Base-by-base conservation (phyloP, 768 basidiomycete species). In the Epithele typhae region DNA sequence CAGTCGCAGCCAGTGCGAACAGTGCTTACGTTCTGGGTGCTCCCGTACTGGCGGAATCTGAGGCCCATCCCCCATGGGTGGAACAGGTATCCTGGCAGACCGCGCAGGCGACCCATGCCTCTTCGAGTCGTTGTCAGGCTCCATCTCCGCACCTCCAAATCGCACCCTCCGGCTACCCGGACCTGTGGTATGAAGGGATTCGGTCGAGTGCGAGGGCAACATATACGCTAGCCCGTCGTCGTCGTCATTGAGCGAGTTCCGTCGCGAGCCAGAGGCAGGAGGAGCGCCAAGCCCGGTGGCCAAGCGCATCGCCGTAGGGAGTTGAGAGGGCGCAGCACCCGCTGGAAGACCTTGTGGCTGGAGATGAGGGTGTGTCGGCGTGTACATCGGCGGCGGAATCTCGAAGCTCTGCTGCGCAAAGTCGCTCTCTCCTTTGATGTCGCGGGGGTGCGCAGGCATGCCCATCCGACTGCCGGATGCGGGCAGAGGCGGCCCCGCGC, bases 131-230 rank as follows among this genome's bases (percentile, higher is more conserved):
- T 64, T 59, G 7, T 68, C 68, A 4, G 61, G n/a, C n/a, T 30
- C 27, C 27, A 68, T 48, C 49, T 67, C 68, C 5, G 68, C 68
- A 5, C 61, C 61, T 3, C 71, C 76, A 55, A 77, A 77, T 45
- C 70, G 59, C 2, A 76, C 76, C 56, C 73, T 71, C 39, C 68
- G 64, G 40, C 59, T 56, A 3, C 49, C 57, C 11, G 43, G 19
- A n/a, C 17, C 8, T 7, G 35, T 9, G 12, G 49, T 48, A 22
- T 33, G 44, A 39, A 36, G 14, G 8, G 46, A 47, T 14, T 42
- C 43, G 3, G 46, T 30, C 25, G 50, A 43, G 25, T 21, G 52
- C 42, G 4, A 39, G 30, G 45, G 40, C 17, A 43, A 43, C 59
- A 62, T 60, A 25, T 67, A 68, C 18, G 67, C 58, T 18, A 67